Percentiles rank a stretch among this genome's conserved stretches.
phyloP scores from a whole-genome alignment of 148 eudicot species.

The Cornus florida region DNA sequence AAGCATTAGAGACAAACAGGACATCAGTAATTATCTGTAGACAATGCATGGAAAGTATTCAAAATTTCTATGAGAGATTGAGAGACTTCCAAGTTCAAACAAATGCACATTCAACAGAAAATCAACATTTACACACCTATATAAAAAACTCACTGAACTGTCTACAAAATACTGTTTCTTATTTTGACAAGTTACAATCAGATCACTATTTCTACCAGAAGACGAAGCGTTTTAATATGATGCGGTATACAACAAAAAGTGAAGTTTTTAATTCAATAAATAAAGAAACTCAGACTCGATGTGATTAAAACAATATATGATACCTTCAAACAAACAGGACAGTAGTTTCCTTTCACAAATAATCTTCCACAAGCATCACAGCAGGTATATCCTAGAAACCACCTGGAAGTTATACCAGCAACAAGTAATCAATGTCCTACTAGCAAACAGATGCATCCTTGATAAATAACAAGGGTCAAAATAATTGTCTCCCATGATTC shows the following conservation, averaged over 20 bases:
- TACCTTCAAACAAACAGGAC: constrained; percentile 98
- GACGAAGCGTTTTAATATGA: background rate
- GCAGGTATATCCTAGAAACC: constrained; percentile 96
- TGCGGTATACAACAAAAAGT: too few relatives aligned
- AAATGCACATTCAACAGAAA: too few relatives aligned
- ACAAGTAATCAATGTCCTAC: background rate
- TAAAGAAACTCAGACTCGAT: background rate
- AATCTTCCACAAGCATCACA: constrained; percentile 99
- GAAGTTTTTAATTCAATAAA: too few relatives aligned
- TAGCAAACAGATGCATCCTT: background rate
- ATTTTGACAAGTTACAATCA: background rate
- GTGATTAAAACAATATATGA: background rate
- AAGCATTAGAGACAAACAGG: constrained; percentile 20
- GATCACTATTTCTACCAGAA: background rate
- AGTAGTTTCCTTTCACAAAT: constrained; percentile 92
- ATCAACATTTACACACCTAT: background rate
- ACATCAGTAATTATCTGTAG: constrained; percentile 1
- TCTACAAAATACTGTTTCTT: background rate
- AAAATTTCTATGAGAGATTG: too few relatives aligned
- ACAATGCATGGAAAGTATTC: background rate
- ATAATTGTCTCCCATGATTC: background rate
- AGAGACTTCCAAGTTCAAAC: too few relatives aligned
- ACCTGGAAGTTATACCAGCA: constrained; percentile 47
- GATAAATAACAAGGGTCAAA: background rate
- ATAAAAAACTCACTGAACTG: background rate